phyloP scores from a whole-genome alignment of 75 land plant species.

The Picea glauca region DNA sequence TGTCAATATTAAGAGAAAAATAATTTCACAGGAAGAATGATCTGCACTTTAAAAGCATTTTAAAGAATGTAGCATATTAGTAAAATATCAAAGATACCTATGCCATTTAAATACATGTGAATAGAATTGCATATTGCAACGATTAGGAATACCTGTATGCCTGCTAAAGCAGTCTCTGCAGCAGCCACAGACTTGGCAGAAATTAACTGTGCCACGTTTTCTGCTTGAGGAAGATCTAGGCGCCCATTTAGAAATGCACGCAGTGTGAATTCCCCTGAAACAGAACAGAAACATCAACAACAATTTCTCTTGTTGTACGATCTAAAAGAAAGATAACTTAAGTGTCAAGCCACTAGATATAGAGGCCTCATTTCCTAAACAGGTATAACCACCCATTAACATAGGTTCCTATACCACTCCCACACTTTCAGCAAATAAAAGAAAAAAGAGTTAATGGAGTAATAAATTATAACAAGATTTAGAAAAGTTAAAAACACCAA shows the following conservation, averaged over 20 bases:
- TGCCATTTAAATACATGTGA: background rate
- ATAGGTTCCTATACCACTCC: background rate
- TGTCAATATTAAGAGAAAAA: background rate
- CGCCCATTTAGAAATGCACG: conserved; percentile 98
- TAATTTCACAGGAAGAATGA: background rate
- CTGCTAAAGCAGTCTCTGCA: conserved; percentile 89
- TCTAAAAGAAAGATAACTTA: background rate
- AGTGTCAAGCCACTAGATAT: background rate
- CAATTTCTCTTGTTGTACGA: background rate
- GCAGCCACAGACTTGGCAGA: conserved; percentile 81
- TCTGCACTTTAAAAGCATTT: background rate
- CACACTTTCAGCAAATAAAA: no score
- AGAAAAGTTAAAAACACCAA: no score
- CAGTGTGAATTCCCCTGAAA: conserved; percentile 87
- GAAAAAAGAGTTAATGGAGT: background rate
- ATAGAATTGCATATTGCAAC: background rate
- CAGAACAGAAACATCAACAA: background rate
- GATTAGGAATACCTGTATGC: conserved; percentile 64
- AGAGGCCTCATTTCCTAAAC: background rate
- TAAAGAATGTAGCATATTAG: background rate
- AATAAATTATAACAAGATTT: background rate
- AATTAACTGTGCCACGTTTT: conserved; percentile 77
- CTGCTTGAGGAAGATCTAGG: conserved; percentile 96
- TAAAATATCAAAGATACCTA: background rate
- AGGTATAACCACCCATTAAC: background rate